These are phyloP conservation scores for Penicillium sp. DNA, from an alignment of 2,329 filamentous ascomycete species.

Conservation along the genomic window DNA sequence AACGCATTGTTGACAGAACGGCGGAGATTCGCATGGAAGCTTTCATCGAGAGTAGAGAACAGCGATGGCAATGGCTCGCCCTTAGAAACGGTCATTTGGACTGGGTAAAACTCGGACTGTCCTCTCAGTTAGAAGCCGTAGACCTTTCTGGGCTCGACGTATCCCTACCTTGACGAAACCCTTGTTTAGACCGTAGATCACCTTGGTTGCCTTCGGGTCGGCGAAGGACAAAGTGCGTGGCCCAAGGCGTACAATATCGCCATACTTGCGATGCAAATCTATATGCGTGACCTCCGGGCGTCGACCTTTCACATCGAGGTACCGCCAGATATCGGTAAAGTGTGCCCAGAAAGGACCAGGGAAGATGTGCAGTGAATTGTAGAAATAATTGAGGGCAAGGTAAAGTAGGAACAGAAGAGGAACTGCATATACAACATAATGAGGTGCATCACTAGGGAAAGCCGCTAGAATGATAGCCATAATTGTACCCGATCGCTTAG, in stretches of 20 bases:
- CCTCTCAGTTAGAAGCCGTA: background rate
- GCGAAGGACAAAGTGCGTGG: constrained; percentile 71
- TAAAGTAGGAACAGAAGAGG: background rate
- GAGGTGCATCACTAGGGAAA: background rate
- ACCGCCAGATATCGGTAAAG: constrained; percentile 71
- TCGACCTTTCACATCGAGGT: constrained; percentile 64
- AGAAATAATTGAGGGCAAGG: background rate
- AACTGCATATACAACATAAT: background rate
- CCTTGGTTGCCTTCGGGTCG: constrained; percentile 60
- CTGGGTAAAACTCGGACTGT: constrained; percentile 18
- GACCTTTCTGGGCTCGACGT: no score
- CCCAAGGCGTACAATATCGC: constrained; percentile 70
- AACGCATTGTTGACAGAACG: constrained; percentile 74
- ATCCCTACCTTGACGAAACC: constrained; percentile 68
- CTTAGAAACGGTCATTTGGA: constrained; percentile 17
- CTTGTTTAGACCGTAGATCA: constrained; percentile 78
- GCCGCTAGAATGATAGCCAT: background rate
- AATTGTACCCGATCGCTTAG: background rate
- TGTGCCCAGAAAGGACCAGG: constrained; percentile 69
- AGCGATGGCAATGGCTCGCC: constrained; percentile 17
- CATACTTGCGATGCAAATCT: constrained; percentile 66
- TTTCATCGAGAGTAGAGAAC: constrained; percentile 50
- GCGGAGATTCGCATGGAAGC: constrained; percentile 71
- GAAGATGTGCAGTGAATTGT: background rate
- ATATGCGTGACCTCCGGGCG: constrained; percentile 67